Conservation (phyloP, 2,329 filamentous ascomycete genomes). For the Coniella vitis region DNA sequence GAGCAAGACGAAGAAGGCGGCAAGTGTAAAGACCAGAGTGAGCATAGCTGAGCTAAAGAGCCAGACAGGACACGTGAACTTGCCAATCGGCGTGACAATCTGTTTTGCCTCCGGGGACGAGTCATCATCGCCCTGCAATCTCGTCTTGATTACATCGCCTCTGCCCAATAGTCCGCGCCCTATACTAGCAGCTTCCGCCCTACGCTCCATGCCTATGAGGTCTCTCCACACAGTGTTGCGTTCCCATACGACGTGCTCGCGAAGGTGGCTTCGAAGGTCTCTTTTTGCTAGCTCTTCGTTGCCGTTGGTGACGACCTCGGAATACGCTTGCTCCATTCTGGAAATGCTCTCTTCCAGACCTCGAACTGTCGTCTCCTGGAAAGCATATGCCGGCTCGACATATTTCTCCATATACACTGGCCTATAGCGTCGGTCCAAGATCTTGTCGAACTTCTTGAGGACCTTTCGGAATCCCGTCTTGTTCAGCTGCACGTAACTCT, state of each 20-base stretch:
- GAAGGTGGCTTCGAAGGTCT: constrained; percentile 81
- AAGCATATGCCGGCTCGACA: constrained; percentile 76
- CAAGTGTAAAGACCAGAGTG: constrained; percentile 63
- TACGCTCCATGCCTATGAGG: constrained; percentile 95
- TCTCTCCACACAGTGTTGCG: constrained; percentile 98
- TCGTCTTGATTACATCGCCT: constrained; percentile 57
- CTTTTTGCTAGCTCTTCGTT: constrained; percentile 71
- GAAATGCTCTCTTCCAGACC: constrained; percentile 64
- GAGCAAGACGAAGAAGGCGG: constrained; percentile 68
- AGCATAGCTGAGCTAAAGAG: constrained; percentile 76
- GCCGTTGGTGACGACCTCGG: constrained; percentile 73
- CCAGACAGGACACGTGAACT: constrained; percentile 71
- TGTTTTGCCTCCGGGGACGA: constrained; percentile 56
- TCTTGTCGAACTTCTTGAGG: constrained; percentile 98
- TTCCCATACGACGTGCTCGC: constrained; percentile 98
- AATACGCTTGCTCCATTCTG: constrained; percentile 73
- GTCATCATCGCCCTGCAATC: constrained; percentile 79
- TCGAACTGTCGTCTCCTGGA: constrained; percentile 65
- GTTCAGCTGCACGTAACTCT: constrained; percentile 94
- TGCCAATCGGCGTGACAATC: constrained; percentile 73
- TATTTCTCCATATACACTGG: constrained; percentile 64
- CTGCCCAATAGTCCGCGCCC: constrained; percentile 77
- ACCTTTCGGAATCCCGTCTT: constrained; percentile 95
- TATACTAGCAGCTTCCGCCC: constrained; percentile 88
- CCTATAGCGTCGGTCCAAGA: constrained; percentile 74